Evolutionary conservation across 2,329 filamentous ascomycete genomes (phyloP).

Genomic region (Emericellopsis cladophorae): DNA sequence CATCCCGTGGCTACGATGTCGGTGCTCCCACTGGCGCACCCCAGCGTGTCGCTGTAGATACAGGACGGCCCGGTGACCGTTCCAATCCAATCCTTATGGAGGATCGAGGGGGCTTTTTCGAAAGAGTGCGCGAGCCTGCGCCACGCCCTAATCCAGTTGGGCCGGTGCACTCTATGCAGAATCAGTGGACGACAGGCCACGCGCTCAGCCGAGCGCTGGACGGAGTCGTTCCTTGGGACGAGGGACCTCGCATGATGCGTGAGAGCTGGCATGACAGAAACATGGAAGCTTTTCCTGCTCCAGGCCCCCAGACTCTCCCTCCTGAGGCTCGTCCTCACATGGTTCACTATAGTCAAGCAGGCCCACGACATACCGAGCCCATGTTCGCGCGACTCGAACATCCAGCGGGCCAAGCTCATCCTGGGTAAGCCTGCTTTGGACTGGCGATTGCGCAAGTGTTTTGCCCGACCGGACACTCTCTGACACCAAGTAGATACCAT

Average conservation of each 20-base stretch:
- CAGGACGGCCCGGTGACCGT: background rate
- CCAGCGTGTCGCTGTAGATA: background rate
- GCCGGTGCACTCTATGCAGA: background rate
- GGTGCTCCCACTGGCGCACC: background rate
- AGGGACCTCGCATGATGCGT: slow-evolving; percentile 4
- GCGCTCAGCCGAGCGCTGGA: background rate
- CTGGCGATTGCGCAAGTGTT: no score
- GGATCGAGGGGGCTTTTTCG: slow-evolving; percentile 23
- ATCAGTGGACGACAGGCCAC: background rate
- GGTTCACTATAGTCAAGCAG: no score
- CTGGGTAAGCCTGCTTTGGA: no score
- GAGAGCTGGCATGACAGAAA: background rate
- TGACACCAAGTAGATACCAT: no score
- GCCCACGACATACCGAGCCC: no score
- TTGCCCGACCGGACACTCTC: no score
- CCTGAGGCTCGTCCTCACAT: background rate
- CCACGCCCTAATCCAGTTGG: background rate
- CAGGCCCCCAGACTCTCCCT: background rate
- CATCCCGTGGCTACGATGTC: background rate
- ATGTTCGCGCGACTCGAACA: no score
- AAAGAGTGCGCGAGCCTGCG: slow-evolving; percentile 11
- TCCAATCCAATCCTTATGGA: slow-evolving; percentile 17
- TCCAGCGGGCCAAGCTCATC: no score
- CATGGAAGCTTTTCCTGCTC: background rate
- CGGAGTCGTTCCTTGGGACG: slow-evolving; percentile 4